Percentiles rank a stretch among this genome's conserved stretches.
Conservation (phyloP, 257 asterid species). For the Haberlea rhodopensis region DNA sequence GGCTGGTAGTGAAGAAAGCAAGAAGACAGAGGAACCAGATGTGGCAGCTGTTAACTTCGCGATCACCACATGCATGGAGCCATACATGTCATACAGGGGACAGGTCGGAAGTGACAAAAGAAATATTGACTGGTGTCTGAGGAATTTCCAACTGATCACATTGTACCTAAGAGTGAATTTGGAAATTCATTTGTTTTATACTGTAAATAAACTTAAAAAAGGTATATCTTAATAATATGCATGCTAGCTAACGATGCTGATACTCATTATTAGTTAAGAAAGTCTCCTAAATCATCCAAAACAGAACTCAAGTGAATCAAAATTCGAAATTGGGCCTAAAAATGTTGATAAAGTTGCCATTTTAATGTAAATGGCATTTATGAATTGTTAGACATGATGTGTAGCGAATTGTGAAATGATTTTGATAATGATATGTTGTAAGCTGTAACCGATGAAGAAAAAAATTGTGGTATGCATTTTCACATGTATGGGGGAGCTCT, state of each 20-base stretch:
- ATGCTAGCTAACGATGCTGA: background rate
- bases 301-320: no score
- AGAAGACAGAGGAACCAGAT: conserved; percentile 56
- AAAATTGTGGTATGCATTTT: no score
- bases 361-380: no score
- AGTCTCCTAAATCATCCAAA: no score
- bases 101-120: conserved; percentile 26
- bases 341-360: no score
- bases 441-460: no score
- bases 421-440: no score
- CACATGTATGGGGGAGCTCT: no score
- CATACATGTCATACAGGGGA: conserved; percentile 45
- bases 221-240: conserved; percentile 6
- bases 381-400: no score
- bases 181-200: conserved; percentile 16
- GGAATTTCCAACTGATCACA: background rate
- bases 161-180: conserved; percentile 11
- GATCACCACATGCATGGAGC: conserved; percentile 79
- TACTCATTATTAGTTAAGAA: no score
- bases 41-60: conserved; percentile 65
- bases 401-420: no score
- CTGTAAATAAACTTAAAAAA: conserved; percentile 34
- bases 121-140: conserved; percentile 46
- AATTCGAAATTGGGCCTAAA: no score
- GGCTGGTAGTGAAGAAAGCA: conserved; percentile 38